Base-by-base conservation (phyloP, 2,329 filamentous ascomycete species). In the Lanzia echinophila region DNA sequence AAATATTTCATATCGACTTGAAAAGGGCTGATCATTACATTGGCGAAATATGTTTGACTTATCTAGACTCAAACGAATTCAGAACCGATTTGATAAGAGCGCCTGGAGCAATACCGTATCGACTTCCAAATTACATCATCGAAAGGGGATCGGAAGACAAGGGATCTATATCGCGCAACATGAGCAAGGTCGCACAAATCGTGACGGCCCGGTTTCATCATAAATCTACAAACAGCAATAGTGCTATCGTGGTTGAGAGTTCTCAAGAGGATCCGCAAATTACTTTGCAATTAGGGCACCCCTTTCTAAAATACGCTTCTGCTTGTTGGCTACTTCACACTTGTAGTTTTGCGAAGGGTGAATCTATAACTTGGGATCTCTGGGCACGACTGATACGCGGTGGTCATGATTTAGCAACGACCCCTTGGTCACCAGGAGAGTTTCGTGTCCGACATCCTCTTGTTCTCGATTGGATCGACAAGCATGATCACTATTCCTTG, bases 31-130 rank as follows among this genome's bases (percentile, higher is more conserved):
- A 73, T 50, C 60, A 64, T 28, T 45, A 62, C 6, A 52, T 69
- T 39, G 69, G 69, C 3, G 67, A 71, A 32, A 65, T 71, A 43
- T 73, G 71, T 56, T 43, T 72, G 13, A 70, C 70, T 0, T 75
- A 74, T 55, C 67, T 74, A 17, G 58, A 68, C 10, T 71, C 71
- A 47, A 68, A 65, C 36, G 69, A 73, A 41, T 74, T 74, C 38
- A 65, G 72, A 48, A 67, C 62, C 2, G 58, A 53, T 22, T 48
- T 67, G 7, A 3, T 70, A 15, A 54, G 49, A 45, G 49, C 46
- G 11, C 46, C 47, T 53, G 31, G 44, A 50, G 44, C 47, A 22
- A 19, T 50, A n/a, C 54, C 46, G 41, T 34, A 47, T 33, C 34
- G n/a, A 13, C 52, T 53, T 50, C 50, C 55, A 15, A 24, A 51